Base-by-base conservation (phyloP, 2,329 filamentous ascomycete genomes). In the Alternaria arbusti region DNA sequence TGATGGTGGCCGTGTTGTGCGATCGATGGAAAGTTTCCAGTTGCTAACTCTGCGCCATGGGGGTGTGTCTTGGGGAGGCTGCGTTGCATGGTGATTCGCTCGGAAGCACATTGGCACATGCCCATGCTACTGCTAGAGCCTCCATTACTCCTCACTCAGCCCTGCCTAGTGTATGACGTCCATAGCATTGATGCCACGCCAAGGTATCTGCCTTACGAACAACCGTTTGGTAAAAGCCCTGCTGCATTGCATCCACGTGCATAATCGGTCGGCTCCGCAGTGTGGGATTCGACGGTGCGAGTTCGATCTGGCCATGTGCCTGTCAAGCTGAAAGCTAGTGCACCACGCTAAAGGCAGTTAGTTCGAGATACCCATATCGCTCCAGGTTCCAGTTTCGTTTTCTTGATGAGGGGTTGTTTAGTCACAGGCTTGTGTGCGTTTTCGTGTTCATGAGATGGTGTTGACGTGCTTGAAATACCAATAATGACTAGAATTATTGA, bases 261-360 rank as follows among this genome's bases (percentile, higher is more conserved):
- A 52, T 52, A 15, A 52, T 23, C 30, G 49, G 49, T 52, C 49
- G 49, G 47, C 51, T 61, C 61, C 57, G 54, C 36, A 25, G 57
- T 40, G 26, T 44, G 40, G 61, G 61, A 64, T 64, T 61, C 26
- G 57, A 36, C 32, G 49, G 49, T 40, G 15, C 49, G 49, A 17
- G 9, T 22, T 25, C 30, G 9, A 52, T 22, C 23, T 23, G 49
- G 36, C 36, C 49, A 52, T 20, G 49, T 52, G 49, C 30, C 30
- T 40, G 30, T 52, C 49, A 23, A 52, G 49, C 49, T 40, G 28
- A 23, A 36, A 20, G 28, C 36, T 52, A 52, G 49, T 52, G 49
- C 20, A 13, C 23, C 6, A 36, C 49, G 49, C 49, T 52, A 36
- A 25, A 52, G 8, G 23, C 28, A 12, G 20, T 40, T 40, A 22